Evolutionary conservation across 805 yeast species (phyloP), one percentile per base, ranked within the genome.

Genomic region (Metschnikowia baotianmanensis): DNA sequence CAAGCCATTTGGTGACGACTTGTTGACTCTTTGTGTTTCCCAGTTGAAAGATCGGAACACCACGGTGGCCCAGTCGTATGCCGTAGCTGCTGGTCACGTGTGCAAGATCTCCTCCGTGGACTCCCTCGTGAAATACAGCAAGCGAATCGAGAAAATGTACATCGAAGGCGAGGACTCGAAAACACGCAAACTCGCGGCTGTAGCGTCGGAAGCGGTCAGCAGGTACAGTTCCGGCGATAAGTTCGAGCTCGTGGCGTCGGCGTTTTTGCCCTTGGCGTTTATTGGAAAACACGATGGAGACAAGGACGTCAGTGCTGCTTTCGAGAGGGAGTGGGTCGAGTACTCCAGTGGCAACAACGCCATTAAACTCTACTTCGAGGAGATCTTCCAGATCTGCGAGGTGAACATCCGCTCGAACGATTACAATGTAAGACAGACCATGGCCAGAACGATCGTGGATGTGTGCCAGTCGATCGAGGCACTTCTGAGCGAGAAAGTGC

Each of bases 71-170:
- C 69, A 80, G 1, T 77, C 96, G 0, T 93, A 77, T 65, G 90
- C 96, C 0, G 70, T 80, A 5, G 79, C 96, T 1, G 77, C 84
- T 7, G 98, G 96, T 1, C 82, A 88, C 52, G 65, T 86, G 18
- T 78, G 85, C 49, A 79, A 89, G 36, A 63, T 84, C 20, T 74
- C 87, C 0, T 59, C 78, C 0, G 52, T 75, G 8, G 77, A 74
- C 1, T 59, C 76, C 2, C 73, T 82, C 12, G 65, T 75, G 4
- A 71, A 72, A 8, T 82, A 84, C 51, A 73, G 84, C 1, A 59
- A 66, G 25, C 67, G 65, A 34, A 58, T 91, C 10, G 59, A 63
- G 15, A 61, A 62, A 6, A 64, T 76, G 51, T 91, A 84, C 55
- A 85, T 89, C 58, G 81, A 77, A 13, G 61, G 57, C 9, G 53